Evolutionary conservation across 1,139 yeast genomes (phyloP).

Genomic region (Saccharomyces hybrid): DNA sequence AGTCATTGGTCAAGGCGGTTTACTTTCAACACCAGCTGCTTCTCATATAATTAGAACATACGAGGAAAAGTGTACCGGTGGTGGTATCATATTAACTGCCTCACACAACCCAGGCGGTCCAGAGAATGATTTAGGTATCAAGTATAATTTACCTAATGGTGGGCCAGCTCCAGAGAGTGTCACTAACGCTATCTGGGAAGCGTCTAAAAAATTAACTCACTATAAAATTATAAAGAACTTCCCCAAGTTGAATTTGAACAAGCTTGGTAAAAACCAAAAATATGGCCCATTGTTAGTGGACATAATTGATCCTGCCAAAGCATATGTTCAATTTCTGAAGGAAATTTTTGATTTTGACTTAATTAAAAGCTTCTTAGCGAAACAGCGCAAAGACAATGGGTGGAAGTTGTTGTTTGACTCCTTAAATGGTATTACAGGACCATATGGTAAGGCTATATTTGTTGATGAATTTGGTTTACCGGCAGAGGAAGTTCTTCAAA

Average conservation of each 20-base stretch:
- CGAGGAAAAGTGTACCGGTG: conserved; percentile 59
- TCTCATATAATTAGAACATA: conserved; percentile 78
- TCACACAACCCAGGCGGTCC: conserved; percentile 99
- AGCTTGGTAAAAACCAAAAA: conserved; percentile 42
- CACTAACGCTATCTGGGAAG: conserved; percentile 76
- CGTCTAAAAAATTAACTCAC: conserved; percentile 47
- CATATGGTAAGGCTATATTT: conserved; percentile 82
- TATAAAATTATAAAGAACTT: conserved; percentile 52
- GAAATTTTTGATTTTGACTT: conserved; percentile 81
- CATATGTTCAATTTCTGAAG: conserved; percentile 71
- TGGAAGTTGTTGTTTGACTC: conserved; percentile 83
- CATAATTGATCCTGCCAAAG: conserved; percentile 73
- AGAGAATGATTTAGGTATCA: conserved; percentile 83
- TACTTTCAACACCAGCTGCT: conserved; percentile 93
- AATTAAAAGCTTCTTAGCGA: conserved; percentile 60
- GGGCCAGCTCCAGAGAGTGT: conserved; percentile 99
- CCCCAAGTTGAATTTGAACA: conserved; percentile 52
- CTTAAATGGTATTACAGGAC: conserved; percentile 94
- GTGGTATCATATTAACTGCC: conserved; percentile 88
- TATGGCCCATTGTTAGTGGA: conserved; percentile 58
- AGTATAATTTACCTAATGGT: conserved; percentile 89
- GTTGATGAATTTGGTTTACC: conserved; percentile 79
- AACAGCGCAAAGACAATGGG: conserved; percentile 40
- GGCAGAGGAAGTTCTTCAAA: conserved; percentile 56
- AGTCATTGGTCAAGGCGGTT: conserved; percentile 80